Base-by-base conservation (phyloP, 106 monocot genomes). In the Platanthera guangdongensis region DNA sequence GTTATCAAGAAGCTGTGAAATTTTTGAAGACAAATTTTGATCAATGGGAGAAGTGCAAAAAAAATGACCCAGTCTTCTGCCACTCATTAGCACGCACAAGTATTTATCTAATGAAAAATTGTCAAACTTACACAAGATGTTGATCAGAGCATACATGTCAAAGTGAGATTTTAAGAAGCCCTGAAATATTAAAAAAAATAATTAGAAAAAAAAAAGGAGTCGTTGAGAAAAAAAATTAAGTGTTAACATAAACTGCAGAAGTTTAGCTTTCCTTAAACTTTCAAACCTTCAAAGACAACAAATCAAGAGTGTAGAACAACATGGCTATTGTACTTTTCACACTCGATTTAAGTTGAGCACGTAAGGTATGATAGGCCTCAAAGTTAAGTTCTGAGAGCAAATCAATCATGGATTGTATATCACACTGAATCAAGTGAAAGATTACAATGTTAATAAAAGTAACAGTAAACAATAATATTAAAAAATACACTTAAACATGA, bases 1-100 rank as follows among this genome's bases (percentile, higher is more conserved):
- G 51, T 75, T 49, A 63, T 71, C 79, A 81, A 75, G 75, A 50
- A 83, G 62, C 39, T 86, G 18, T 51, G 86, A 81, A 18, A 82
- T 69, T 60, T 72, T 59, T 14, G 74, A 64, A 77, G 87, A 52
- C 52, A 82, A 81, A 57, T 75, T 50, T 72, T 78, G 68, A 76
- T 86, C 76, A 69, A 95, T 79, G 80, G 86, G 86, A 71, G 76
- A 84, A 32, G 74, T 70, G 82, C 95, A 95, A 80, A 82, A 76
- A 28, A 80, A 81, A 84, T 95, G 95, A 14, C 74, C 85, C 62
- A 95, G 85, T 73, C 88, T 84, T 80, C 90, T 90, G 52, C 77
- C 83, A 64, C 55, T 83, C 84, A 82, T 92, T 16, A 95, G 71
- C 84, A 90, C 77, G 22, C 80, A 77, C 77, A 92, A 76, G 71